Evolutionary conservation across 1,139 yeast genomes (phyloP), one percentile per base, ranked within the genome.

Genomic region (Yamadazyma atmosphaerica): DNA sequence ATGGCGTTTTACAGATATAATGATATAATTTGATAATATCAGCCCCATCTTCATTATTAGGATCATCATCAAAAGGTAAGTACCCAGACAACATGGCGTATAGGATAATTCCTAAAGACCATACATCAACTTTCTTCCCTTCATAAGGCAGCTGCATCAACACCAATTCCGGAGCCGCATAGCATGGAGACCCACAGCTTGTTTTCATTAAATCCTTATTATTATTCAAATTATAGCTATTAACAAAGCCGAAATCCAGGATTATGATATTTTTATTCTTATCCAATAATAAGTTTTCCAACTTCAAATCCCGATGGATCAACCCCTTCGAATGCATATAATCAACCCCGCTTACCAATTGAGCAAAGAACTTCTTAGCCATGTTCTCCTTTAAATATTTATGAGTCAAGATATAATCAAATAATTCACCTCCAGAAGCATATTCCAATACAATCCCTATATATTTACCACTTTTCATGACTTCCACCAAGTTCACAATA

Each of bases 61-160:
- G 95, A 60, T 92, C 99, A 61, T 92, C 98, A 58, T 92, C 99
- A 71, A 89, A 92, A 2, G 99, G 99, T 46, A 92, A 73, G 59
- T 92, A 94, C 1, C 99, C 99, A 0, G 98, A 89, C 36, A 94
- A 72, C 96, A 94, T 92, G 11, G 98, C 98, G 58, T 89, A 92
- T 35, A 92, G 68, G 41, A 92, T 92, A 29, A 94, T 92, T 40
- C 98, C 98, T 51, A 96, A 80, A 1, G 96, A 88, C 98, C 98
- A 92, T 33, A 90, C 85, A 61, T 92, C 98, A 17, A 88, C 97
- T 60, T 87, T 89, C 46, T 89, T 77, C n/a, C 96, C 97, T 51
- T 86, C 89, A 59, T 92, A 92, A 15, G 94, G 92, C 39, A 81
- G 75, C 51, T 84, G 90, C 11, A 94, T 83, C 30, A 90, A 83